A percentile compares a stretch with the other conserved stretches of the same genome.
These are phyloP conservation scores for Myxozyma neglecta DNA, from an alignment of 805 yeast species.

Conservation along the genomic window DNA sequence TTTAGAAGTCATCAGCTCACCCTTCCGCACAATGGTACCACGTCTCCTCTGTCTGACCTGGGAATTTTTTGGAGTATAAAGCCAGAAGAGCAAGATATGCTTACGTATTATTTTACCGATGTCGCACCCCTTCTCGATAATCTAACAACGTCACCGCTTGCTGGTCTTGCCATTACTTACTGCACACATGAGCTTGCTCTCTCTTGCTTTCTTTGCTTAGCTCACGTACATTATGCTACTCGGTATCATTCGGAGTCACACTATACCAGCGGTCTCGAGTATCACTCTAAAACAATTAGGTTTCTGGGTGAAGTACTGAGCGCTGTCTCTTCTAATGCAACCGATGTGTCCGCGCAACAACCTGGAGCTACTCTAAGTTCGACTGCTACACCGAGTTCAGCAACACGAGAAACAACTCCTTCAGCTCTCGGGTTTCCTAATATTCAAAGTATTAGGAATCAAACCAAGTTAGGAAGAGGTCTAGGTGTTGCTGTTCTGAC, in stretches of 20 bases:
- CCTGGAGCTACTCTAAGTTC: background rate
- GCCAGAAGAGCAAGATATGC: conserved; percentile 27
- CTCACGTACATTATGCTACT: conserved; percentile 19
- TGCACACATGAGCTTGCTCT: conserved; percentile 29
- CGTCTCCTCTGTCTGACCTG: conserved; percentile 12
- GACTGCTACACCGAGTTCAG: background rate
- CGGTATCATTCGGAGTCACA: conserved; percentile 14
- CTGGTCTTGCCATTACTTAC: conserved; percentile 28
- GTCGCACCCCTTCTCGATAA: conserved; percentile 28
- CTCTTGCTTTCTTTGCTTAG: conserved; percentile 25
- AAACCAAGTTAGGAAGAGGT: conserved; percentile 21
- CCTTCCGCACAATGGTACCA: background rate
- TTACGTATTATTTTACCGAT: conserved; percentile 28
- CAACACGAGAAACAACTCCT: background rate
- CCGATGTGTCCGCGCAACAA: background rate
- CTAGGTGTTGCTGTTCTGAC: conserved; percentile 26
- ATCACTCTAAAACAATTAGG: conserved; percentile 22
- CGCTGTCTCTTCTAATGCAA: conserved; percentile 9
- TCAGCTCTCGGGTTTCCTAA: conserved; percentile 1
- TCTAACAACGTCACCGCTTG: conserved; percentile 22
- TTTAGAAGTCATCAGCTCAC: background rate
- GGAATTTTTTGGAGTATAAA: conserved; percentile 24
- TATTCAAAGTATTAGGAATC: conserved; percentile 11
- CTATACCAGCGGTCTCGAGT: conserved; percentile 25
- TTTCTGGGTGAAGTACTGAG: conserved; percentile 21